Evolutionary conservation across 495 filamentous ascomycete species (phyloP).

Genomic region (Lasiosphaeriaceae sp.): DNA sequence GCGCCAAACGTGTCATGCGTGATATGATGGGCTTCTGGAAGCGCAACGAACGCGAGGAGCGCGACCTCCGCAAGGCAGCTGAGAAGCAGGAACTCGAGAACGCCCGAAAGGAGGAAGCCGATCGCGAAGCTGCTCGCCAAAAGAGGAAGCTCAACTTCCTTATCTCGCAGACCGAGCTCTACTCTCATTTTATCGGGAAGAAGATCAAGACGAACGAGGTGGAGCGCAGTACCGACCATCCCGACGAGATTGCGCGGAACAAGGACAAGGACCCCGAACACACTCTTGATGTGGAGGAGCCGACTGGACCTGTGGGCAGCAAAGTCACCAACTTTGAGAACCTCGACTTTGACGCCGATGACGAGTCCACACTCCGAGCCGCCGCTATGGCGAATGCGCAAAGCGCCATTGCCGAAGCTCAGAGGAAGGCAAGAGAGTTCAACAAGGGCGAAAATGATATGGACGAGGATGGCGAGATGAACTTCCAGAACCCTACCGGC

Average conservation of each 20-base stretch:
- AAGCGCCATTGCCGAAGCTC: slow-evolving; percentile 90
- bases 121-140: slow-evolving; percentile 94
- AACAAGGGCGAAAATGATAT: slow-evolving; percentile 63
- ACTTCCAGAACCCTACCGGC: slow-evolving; percentile 97
- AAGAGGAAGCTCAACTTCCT: slow-evolving; percentile 99
- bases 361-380: slow-evolving; percentile 73
- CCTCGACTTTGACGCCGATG: slow-evolving; percentile 92
- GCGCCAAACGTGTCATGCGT: slow-evolving; percentile 96
- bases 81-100: slow-evolving; percentile 97
- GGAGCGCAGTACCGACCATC: slow-evolving; percentile 79
- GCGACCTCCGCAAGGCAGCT: slow-evolving; percentile 86
- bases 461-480: slow-evolving; percentile 90
- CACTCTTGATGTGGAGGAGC: slow-evolving; percentile 54
- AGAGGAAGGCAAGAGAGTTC: slow-evolving; percentile 89
- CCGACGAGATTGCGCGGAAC: slow-evolving; percentile 52
- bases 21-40: slow-evolving; percentile 99
- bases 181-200: slow-evolving; percentile 98
- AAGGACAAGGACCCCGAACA: slow-evolving; percentile 41
- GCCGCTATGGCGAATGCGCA: slow-evolving; percentile 96
- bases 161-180: slow-evolving; percentile 97
- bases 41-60: slow-evolving; percentile 94
- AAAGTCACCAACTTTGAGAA: slow-evolving; percentile 93
- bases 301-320: slow-evolving; percentile 49
- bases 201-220: slow-evolving; percentile 97
- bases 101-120: slow-evolving; percentile 92